Evolutionary conservation across 441 rosid species (phyloP).

Genomic region (Gossypium davidsonii): DNA sequence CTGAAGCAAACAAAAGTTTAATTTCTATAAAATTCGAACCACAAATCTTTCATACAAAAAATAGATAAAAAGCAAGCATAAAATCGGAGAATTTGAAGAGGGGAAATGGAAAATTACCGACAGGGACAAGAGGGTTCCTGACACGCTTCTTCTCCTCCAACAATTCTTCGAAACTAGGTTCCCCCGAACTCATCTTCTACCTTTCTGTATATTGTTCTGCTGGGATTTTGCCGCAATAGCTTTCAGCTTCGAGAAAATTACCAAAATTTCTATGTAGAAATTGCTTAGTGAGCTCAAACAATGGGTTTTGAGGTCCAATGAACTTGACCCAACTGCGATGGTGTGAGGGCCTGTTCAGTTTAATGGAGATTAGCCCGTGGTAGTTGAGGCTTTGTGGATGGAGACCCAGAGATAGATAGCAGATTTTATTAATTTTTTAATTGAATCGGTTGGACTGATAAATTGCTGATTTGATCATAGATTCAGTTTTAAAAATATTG

Average conservation of each 20-base stretch:
- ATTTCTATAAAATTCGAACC: not conserved
- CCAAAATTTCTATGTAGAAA: not conserved
- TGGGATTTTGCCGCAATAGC: no score
- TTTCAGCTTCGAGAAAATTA: not conserved
- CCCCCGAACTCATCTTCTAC: constrained; percentile 45
- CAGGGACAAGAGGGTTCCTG: constrained; percentile 79
- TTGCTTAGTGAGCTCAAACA: not conserved
- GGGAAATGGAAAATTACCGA: constrained; percentile 40
- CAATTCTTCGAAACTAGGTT: constrained; percentile 58
- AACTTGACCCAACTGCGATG: not conserved
- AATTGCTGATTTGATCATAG: no score
- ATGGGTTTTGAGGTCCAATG: not conserved
- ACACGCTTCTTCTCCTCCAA: constrained; percentile 63
- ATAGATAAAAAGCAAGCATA: not conserved
- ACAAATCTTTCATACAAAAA: not conserved
- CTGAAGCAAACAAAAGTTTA: not conserved
- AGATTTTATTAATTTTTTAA: no score
- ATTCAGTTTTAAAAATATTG: no score
- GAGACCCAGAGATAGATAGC: no score
- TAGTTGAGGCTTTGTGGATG: no score
- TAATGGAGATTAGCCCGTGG: not conserved
- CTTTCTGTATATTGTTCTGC: not conserved
- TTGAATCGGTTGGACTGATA: no score
- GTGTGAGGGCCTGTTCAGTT: not conserved
- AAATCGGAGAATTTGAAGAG: not conserved